Percentiles rank a stretch among this genome's conserved stretches.
Evolutionary conservation across 352 stramenopile species (phyloP).

Genomic region (Globisporangium polare): DNA sequence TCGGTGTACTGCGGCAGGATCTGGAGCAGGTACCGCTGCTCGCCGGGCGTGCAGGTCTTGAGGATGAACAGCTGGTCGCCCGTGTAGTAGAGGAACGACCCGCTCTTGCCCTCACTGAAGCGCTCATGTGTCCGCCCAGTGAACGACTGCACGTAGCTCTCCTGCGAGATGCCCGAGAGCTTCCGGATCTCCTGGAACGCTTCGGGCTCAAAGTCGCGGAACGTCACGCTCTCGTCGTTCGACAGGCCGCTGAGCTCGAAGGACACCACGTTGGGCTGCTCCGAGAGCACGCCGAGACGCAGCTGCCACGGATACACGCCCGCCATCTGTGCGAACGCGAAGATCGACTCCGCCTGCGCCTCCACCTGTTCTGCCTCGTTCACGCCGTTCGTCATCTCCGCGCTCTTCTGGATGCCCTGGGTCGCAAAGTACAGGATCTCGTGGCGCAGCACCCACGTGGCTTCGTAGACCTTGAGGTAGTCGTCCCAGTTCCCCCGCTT

Average conservation of each 20-base stretch:
- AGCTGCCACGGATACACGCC: slow-evolving; percentile 66
- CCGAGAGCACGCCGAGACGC: slow-evolving; percentile 37
- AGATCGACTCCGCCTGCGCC: slow-evolving; percentile 39
- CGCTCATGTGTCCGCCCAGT: slow-evolving; percentile 73
- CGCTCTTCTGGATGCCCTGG: slow-evolving; percentile 66
- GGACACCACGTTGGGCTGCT: slow-evolving; percentile 51
- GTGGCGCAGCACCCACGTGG: slow-evolving; percentile 76
- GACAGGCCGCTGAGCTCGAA: slow-evolving; percentile 71
- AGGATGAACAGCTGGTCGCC: slow-evolving; percentile 87
- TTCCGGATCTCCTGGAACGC: slow-evolving; percentile 79
- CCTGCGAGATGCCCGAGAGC: slow-evolving; percentile 74
- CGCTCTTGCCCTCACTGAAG: slow-evolving; percentile 89
- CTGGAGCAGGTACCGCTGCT: slow-evolving; percentile 81
- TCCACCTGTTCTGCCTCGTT: slow-evolving; percentile 6
- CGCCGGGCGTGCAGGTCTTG: slow-evolving; percentile 82
- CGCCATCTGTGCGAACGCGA: slow-evolving; percentile 61
- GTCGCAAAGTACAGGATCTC: slow-evolving; percentile 85
- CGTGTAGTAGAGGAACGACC: slow-evolving; percentile 89
- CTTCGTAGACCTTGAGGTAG: slow-evolving; percentile 84
- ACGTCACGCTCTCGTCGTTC: slow-evolving; percentile 62
- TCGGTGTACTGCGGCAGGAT: slow-evolving; percentile 88
- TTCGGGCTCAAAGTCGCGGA: slow-evolving; percentile 80
- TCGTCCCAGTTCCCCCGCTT: slow-evolving; percentile 79
- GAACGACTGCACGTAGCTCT: slow-evolving; percentile 79
- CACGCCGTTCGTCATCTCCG: neutral